These are phyloP conservation scores for Xylaria sp. DNA, from an alignment of 2,329 filamentous ascomycete genomes.

Conservation along the genomic window DNA sequence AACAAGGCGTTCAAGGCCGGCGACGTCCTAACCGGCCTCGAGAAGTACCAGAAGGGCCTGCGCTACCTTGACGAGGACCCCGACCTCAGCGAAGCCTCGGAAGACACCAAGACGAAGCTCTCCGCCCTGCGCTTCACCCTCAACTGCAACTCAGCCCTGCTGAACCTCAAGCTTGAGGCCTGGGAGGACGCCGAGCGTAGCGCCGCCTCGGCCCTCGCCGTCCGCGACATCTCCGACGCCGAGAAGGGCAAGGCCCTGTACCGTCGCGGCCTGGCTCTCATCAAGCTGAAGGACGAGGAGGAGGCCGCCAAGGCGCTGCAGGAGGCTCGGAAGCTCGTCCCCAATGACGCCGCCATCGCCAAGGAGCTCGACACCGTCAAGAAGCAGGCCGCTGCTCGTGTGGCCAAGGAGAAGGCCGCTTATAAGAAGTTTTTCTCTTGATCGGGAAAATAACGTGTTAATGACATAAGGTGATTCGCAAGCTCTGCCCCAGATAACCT, in stretches of 20 bases:
- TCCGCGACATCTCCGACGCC: conserved; percentile 70
- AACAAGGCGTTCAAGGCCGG: conserved; percentile 90
- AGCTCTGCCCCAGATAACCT: neutral
- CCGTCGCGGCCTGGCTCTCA: conserved; percentile 79
- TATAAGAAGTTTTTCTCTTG: conserved; percentile 90
- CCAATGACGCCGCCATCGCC: conserved; percentile 77
- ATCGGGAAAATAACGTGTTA: conserved; percentile 21
- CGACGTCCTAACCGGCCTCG: conserved; percentile 75
- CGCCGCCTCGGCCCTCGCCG: conserved; percentile 78
- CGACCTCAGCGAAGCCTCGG: conserved; percentile 72
- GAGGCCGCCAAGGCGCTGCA: conserved; percentile 78
- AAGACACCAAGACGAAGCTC: conserved; percentile 73
- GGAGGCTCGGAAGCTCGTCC: conserved; percentile 78
- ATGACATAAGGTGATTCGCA: neutral
- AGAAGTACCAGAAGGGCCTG: conserved; percentile 91
- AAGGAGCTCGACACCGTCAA: conserved; percentile 83
- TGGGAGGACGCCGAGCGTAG: conserved; percentile 76
- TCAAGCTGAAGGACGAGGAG: conserved; percentile 86
- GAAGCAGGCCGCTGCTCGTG: conserved; percentile 75
- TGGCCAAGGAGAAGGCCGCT: conserved; percentile 89
- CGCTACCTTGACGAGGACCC: conserved; percentile 72
- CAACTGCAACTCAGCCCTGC: conserved; percentile 87
- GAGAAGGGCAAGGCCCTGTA: conserved; percentile 92
- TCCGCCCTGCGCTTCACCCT: conserved; percentile 82
- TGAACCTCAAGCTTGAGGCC: conserved; percentile 81